Conservation (phyloP, 202 grass and related monocot genomes). For the Schoenoplectus triqueter region DNA sequence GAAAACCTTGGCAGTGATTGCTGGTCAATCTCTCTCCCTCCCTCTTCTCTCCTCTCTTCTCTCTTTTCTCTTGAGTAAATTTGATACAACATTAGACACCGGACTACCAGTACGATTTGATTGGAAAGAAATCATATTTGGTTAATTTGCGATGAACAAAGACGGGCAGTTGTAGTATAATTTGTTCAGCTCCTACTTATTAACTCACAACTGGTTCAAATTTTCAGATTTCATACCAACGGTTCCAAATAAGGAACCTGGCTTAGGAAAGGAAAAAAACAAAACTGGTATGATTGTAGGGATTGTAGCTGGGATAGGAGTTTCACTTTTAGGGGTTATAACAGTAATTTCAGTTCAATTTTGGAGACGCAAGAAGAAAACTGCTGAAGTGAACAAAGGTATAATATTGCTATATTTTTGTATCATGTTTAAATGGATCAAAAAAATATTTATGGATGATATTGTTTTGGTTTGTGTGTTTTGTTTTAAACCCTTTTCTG, state of each 20-base stretch:
- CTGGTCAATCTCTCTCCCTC: not conserved
- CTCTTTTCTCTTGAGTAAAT: not conserved
- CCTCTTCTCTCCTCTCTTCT: not conserved
- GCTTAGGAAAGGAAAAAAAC: constrained; percentile 7
- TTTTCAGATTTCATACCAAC: constrained; percentile 45
- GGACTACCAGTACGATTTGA: not conserved
- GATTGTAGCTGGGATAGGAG: constrained; percentile 31
- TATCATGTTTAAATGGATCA: not conserved
- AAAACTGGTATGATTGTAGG: constrained; percentile 36
- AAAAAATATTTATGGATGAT: not conserved
- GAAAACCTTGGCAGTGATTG: too few species aligned
- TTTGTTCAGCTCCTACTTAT: not conserved
- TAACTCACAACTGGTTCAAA: not conserved
- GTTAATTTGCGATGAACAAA: not conserved
- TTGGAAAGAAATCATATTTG: not conserved
- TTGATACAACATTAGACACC: not conserved
- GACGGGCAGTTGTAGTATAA: not conserved
- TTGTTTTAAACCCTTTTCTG: not conserved
- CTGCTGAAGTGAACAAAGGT: constrained; percentile 29
- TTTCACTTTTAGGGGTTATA: constrained; percentile 33
- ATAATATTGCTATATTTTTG: constrained; percentile 1
- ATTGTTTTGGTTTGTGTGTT: not conserved
- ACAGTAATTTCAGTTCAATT: constrained; percentile 23
- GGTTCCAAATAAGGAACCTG: constrained; percentile 37
- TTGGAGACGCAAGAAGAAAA: constrained; percentile 38